Evolutionary conservation across 2,329 filamentous ascomycete genomes (phyloP).

Genomic region (Epicoccum nigrum): DNA sequence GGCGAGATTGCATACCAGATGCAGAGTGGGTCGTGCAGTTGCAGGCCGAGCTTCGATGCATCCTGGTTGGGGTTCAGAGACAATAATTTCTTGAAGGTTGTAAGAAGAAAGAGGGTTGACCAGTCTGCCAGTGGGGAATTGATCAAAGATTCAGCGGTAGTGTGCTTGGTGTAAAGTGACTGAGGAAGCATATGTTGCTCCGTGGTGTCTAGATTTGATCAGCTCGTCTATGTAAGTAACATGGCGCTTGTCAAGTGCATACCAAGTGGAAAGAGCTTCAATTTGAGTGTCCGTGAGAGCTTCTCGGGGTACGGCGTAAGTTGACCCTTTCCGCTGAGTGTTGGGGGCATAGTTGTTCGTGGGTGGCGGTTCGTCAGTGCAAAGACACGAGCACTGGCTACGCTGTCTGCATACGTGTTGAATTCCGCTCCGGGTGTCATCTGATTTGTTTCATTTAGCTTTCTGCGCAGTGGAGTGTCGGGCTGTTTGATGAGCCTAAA

Average conservation of each 20-base stretch:
- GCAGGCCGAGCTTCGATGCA: slow-evolving; percentile 46
- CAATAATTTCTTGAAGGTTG: slow-evolving; percentile 55
- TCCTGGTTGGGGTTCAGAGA: slow-evolving; percentile 47
- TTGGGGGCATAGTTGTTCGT: slow-evolving; percentile 77
- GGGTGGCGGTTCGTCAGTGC: slow-evolving; percentile 64
- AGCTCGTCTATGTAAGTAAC: neutral
- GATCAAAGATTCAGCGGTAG: slow-evolving; percentile 25
- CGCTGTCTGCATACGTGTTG: slow-evolving; percentile 85
- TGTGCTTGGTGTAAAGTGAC: slow-evolving; percentile 45
- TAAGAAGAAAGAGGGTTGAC: slow-evolving; percentile 52
- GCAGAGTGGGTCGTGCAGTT: slow-evolving; percentile 55
- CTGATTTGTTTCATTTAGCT: slow-evolving; percentile 49
- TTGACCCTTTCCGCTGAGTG: slow-evolving; percentile 52
- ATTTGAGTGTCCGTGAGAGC: slow-evolving; percentile 50
- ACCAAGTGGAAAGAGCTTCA: slow-evolving; percentile 57
- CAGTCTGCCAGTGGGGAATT: slow-evolving; percentile 55
- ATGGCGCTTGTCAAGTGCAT: slow-evolving; percentile 2
- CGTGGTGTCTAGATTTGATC: slow-evolving; percentile 50
- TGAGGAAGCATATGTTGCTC: slow-evolving; percentile 51
- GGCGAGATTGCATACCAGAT: slow-evolving; percentile 46
- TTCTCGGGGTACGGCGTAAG: slow-evolving; percentile 50
- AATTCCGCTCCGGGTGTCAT: slow-evolving; percentile 86
- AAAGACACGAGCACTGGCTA: slow-evolving; percentile 56
- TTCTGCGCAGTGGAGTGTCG: slow-evolving; percentile 37
- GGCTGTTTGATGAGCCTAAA: slow-evolving; percentile 50